Evolutionary conservation across 352 stramenopile species (phyloP), one percentile per base, ranked within the genome.

Genomic region (Globisporangium heterothallicum): DNA sequence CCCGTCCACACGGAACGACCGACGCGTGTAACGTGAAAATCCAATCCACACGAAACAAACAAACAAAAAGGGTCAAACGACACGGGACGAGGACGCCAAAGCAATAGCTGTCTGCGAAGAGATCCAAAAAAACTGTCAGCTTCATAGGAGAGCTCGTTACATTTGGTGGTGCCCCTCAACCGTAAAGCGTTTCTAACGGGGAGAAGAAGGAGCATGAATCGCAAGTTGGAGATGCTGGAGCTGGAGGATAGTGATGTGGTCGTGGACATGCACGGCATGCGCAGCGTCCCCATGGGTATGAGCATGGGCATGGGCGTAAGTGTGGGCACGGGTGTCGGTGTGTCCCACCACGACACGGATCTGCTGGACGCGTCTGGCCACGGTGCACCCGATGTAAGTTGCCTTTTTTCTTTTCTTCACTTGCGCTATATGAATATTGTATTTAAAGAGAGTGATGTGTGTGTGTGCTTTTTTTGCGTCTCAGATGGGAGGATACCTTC

Each of bases 161-260:
- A 2, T 38, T 16, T 18, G 32, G 6, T 7, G 14, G 8, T 38
- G 32, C 10, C 3, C 8, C 0, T 1, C n/a, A 38, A 38, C 32
- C n/a, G 32, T 38, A 38, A 38, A 51, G 45, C 58, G 42, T 60
- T 60, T 46, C 29, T 62, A 32, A 16, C 12, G 3, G 2, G 6
- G 6, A n/a, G 12, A 38, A 16, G 32, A 38, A n/a, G 6, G 12
- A 38, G 32, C 32, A 92, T 89, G 78, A 89, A 79, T 59, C 76
- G 78, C 49, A 86, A 83, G 55, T 49, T 92, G 42, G 80, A 88
- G 58, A 81, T 92, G 59, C 38, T 78, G 19, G 63, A 53, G 40
- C 42, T 78, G 4, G 66, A 75, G n/a, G 69, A 75, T 14, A 66
- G 34, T 36, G 66, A 69, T 14, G 61, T 70, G 19, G 63, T 71